Evolutionary conservation across 176 grass and related monocot genomes (phyloP).

Genomic region (Carex parvula): DNA sequence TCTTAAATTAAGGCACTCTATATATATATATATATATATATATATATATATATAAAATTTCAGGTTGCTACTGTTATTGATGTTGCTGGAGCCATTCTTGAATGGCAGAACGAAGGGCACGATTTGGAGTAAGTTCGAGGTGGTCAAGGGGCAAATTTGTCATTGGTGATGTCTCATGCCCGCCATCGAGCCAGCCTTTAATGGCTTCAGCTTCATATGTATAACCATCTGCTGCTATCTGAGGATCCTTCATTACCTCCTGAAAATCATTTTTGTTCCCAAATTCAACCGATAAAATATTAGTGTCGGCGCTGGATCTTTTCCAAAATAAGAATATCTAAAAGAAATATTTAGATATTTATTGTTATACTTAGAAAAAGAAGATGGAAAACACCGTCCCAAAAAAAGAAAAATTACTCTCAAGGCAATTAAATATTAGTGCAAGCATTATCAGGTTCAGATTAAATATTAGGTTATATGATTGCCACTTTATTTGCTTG

Average conservation of each 20-base stretch:
- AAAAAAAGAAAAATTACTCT: too few relatives aligned
- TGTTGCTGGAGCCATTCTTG: constrained; percentile 37
- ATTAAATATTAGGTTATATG: background rate
- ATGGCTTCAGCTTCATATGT: constrained; percentile 72
- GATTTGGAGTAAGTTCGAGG: constrained; percentile 47
- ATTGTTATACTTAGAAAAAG: too few relatives aligned
- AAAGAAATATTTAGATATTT: too few relatives aligned
- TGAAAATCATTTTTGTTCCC: constrained; percentile 19
- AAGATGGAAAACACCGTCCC: too few relatives aligned
- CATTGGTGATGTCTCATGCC: constrained; percentile 56
- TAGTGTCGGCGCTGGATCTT: background rate
- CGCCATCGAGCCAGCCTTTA: constrained; percentile 62
- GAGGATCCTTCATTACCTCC: constrained; percentile 84
- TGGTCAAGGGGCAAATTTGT: constrained; percentile 48
- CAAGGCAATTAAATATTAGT: background rate
- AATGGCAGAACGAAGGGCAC: constrained; percentile 55
- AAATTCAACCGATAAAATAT: background rate
- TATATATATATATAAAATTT: too few relatives aligned
- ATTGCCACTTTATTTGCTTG: background rate
- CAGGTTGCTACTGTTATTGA: background rate
- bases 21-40: too few relatives aligned
- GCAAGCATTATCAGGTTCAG: background rate
- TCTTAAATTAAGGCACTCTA: too few relatives aligned
- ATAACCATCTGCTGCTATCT: constrained; percentile 61
- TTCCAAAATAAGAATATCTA: background rate